These are phyloP conservation scores for Fusarium illudens DNA, from an alignment of 2,329 filamentous ascomycete genomes.

Conservation along the genomic window DNA sequence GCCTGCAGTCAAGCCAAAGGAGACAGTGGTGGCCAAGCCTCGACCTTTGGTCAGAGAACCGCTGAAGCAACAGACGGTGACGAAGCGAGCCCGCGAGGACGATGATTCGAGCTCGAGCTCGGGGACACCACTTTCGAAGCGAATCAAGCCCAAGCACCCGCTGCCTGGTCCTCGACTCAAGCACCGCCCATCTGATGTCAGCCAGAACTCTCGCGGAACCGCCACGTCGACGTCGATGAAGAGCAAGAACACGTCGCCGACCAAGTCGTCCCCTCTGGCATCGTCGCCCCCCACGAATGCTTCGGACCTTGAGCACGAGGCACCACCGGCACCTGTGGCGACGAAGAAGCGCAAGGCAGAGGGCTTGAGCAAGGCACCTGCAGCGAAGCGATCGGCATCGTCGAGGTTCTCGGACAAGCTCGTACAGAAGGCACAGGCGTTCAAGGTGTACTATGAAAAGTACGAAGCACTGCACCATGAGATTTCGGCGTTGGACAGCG, in stretches of 20 bases:
- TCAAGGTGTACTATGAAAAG: constrained; percentile 64
- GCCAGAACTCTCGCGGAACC: constrained; percentile 55
- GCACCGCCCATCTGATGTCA: constrained; percentile 59
- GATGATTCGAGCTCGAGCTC: constrained; percentile 68
- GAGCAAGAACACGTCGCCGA: constrained; percentile 64
- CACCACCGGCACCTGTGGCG: constrained; percentile 40
- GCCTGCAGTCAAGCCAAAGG: constrained; percentile 40
- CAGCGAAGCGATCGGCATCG: constrained; percentile 44
- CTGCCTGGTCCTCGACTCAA: constrained; percentile 47
- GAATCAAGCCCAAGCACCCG: constrained; percentile 61
- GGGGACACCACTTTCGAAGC: constrained; percentile 65
- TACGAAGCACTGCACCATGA: constrained; percentile 67
- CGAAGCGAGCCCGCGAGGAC: constrained; percentile 63
- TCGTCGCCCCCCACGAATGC: constrained; percentile 72
- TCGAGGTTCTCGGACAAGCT: constrained; percentile 52
- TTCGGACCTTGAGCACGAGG: constrained; percentile 64
- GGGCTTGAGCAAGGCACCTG: constrained; percentile 34
- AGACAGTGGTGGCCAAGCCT: constrained; percentile 45
- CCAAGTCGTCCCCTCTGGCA: constrained; percentile 71
- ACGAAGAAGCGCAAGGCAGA: constrained; percentile 57
- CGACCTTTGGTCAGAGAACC: constrained; percentile 44
- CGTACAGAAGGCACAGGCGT: constrained; percentile 62
- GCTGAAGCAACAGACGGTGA: constrained; percentile 45
- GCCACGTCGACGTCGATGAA: constrained; percentile 53
- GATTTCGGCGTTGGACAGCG: constrained; percentile 59